phyloP scores from a whole-genome alignment of 495 filamentous ascomycete genomes.

The Penicillium ucsense region DNA sequence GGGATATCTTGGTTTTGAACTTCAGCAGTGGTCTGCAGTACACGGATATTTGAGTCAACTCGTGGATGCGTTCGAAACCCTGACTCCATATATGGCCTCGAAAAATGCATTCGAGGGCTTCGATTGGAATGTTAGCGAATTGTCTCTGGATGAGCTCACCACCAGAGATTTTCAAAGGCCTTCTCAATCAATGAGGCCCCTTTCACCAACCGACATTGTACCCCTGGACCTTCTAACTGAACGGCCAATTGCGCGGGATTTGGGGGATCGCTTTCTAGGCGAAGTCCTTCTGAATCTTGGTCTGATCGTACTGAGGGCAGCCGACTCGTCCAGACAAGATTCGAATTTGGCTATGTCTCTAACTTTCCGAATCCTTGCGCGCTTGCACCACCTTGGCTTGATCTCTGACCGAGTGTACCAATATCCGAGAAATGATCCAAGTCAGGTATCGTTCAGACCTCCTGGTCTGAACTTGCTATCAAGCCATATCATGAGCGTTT shows the following conservation, averaged over 20 bases:
- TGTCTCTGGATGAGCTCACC: conserved; percentile 27
- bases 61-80: conserved; percentile 24
- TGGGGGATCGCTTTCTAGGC: conserved; percentile 16
- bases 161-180: not conserved
- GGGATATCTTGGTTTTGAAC: conserved; percentile 32
- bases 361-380: conserved; percentile 49
- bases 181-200: not conserved
- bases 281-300: conserved; percentile 36
- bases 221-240: conserved; percentile 17
- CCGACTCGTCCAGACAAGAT: conserved; percentile 29
- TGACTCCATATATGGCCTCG: conserved; percentile 10
- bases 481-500: conserved; percentile 46
- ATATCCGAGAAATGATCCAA: conserved; percentile 22
- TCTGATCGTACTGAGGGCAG: conserved; percentile 43
- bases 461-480: conserved; percentile 49
- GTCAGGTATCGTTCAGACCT: conserved; percentile 38
- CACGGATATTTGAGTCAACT: conserved; percentile 28
- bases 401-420: conserved; percentile 52
- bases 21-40: conserved; percentile 36
- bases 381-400: conserved; percentile 47
- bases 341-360: conserved; percentile 43
- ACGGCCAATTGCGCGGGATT: conserved; percentile 14
- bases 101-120: conserved; percentile 11
- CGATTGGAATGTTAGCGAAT: conserved; percentile 13
- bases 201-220: conserved; percentile 1